A percentile compares a stretch with the other conserved stretches of the same genome.
Conservation (phyloP, 2,329 filamentous ascomycete genomes). For the Scytalidium sp. region DNA sequence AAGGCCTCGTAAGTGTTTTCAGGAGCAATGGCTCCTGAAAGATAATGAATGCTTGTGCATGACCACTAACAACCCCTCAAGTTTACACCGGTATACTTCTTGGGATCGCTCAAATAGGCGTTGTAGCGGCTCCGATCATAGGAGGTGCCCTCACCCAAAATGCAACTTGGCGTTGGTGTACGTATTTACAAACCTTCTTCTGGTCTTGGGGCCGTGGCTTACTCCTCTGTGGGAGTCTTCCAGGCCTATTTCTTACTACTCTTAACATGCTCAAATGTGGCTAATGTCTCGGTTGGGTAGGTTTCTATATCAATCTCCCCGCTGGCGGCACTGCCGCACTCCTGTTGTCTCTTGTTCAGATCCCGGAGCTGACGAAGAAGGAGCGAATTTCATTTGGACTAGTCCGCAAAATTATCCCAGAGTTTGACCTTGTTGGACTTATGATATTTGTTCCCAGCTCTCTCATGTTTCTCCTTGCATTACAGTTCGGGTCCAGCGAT, state of each 20-base stretch:
- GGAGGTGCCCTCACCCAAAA: slow-evolving; percentile 16
- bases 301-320: slow-evolving; percentile 33
- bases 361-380: not conserved
- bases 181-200: not conserved
- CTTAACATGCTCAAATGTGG: too few species aligned
- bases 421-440: slow-evolving; percentile 6
- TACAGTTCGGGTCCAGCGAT: slow-evolving; percentile 19
- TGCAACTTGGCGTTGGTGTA: slow-evolving; percentile 13
- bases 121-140: slow-evolving; percentile 24
- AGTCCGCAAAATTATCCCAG: slow-evolving; percentile 3
- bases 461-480: slow-evolving; percentile 17
- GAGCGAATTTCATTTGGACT: slow-evolving; percentile 3
- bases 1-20: too few species aligned
- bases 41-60: not conserved
- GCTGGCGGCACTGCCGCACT: slow-evolving; percentile 11
- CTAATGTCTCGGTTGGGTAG: not conserved
- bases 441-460: slow-evolving; percentile 24
- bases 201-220: too few species aligned
- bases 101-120: slow-evolving; percentile 10
- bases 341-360: not conserved
- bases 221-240: too few species aligned
- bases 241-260: too few species aligned
- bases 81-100: slow-evolving; percentile 16
- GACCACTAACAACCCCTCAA: not conserved
- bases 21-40: too few species aligned